Base-by-base conservation (phyloP, 2,329 filamentous ascomycete species). In the Botrytis paeoniae region DNA sequence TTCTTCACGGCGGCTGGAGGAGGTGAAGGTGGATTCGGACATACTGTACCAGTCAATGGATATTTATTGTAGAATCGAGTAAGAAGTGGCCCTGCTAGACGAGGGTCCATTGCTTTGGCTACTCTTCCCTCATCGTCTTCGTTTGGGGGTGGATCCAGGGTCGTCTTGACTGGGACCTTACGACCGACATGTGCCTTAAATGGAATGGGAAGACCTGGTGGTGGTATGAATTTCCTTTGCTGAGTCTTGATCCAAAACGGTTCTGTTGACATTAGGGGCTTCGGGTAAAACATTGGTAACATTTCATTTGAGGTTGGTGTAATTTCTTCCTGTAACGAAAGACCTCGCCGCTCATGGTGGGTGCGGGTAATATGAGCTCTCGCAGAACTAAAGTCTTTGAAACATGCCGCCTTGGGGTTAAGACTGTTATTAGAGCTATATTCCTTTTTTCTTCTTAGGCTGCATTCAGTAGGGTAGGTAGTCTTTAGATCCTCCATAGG, bases 41-140 rank as follows among this genome's bases (percentile, higher is more conserved):
- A 74, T 18, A 62, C 41, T 39, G 73, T 76, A 64, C 80, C 80
- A 41, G 80, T 81, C 69, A 78, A 70, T 48, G 80, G 80, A 74
- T 80, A 81, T 45, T 78, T 80, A 41, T 74, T 75, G 5, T 65
- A 74, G 59, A 80, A 80, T 10, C 75, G 74, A 32, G 77, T 73
- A 54, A 81, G 64, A 43, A 80, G 65, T 32, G 71, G 74, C 35
- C 75, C 62, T n/a, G 75, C 76, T 76, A 78, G 76, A n/a, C 65
- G 70, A 35, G 70, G 66, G 54, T 78, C 73, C 64, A 80, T 74
- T 7, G 71, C 72, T 32, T 75, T 68, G 10, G 78, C 78, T 35
- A 72, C 74, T 60, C 78, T 76, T 16, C 78, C 77, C 25, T 71
- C 48, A 45, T 74, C 78, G 37, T 75, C 70, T n/a, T 78, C 74